Evolutionary conservation across 169 alveolate species (phyloP).

Genomic region (Eimeria necatrix): DNA sequence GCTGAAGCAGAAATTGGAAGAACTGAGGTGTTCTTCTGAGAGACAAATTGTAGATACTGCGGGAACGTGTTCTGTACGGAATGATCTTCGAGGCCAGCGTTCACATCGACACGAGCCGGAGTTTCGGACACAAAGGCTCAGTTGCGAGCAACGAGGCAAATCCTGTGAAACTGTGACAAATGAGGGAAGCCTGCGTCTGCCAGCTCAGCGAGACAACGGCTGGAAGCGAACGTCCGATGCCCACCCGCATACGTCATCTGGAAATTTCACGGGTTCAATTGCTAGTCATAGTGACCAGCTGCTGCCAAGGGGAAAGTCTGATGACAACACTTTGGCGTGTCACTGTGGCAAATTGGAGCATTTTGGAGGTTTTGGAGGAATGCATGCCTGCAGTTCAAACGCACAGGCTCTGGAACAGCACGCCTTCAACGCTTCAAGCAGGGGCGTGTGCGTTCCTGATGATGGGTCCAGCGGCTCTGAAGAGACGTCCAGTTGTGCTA

Average conservation of each 20-base stretch:
- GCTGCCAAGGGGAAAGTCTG: neutral
- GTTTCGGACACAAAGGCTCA: neutral
- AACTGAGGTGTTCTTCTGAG: slow-evolving; percentile 42
- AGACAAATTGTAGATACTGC: neutral
- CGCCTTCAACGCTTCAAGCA: neutral
- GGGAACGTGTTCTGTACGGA: slow-evolving; percentile 10
- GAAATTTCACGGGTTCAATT: neutral
- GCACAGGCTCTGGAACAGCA: slow-evolving; percentile 23
- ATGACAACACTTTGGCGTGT: neutral
- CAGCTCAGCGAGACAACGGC: slow-evolving; percentile 3
- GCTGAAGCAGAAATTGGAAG: slow-evolving; percentile 48
- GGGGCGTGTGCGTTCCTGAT: neutral
- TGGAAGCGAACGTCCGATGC: neutral
- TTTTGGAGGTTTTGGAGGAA: neutral
- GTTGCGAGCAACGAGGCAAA: neutral
- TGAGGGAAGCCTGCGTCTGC: slow-evolving; percentile 5
- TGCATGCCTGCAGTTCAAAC: neutral
- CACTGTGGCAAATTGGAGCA: slow-evolving; percentile 15
- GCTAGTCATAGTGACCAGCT: neutral
- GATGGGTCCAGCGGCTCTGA: slow-evolving; percentile 39
- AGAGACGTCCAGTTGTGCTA: slow-evolving; percentile 63
- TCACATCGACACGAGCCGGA: neutral
- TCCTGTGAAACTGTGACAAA: neutral
- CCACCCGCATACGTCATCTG: neutral
- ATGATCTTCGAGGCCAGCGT: neutral